A percentile compares a stretch with the other conserved stretches of the same genome.
Conservation (phyloP, 768 basidiomycete species). For the Terana coerulea region DNA sequence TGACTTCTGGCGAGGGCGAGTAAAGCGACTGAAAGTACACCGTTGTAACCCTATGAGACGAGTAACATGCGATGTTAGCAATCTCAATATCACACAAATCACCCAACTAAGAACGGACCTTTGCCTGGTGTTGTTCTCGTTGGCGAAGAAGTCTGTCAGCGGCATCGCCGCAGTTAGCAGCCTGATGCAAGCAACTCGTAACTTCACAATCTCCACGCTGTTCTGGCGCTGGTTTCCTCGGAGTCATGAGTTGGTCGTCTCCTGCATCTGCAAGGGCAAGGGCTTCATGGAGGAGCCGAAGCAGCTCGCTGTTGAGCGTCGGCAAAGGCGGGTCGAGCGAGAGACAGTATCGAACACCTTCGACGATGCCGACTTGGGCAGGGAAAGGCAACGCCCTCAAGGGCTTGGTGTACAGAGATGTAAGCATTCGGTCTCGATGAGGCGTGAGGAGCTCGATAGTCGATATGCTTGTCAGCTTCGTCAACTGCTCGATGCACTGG, state of each 20-base stretch:
- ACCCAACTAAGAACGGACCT: slow-evolving; percentile 44
- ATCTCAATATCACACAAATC: background rate
- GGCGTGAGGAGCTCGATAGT: slow-evolving; percentile 77
- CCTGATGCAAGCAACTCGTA: slow-evolving; percentile 92
- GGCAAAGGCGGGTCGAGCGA: slow-evolving; percentile 85
- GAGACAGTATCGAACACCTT: slow-evolving; percentile 92
- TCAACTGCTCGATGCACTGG: slow-evolving; percentile 72
- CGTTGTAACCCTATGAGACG: slow-evolving; percentile 87
- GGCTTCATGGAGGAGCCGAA: slow-evolving; percentile 89
- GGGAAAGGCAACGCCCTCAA: slow-evolving; percentile 90
- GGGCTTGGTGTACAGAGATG: slow-evolving; percentile 93
- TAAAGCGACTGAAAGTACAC: slow-evolving; percentile 99
- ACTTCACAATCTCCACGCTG: slow-evolving; percentile 75
- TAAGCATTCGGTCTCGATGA: slow-evolving; percentile 84
- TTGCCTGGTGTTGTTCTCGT: slow-evolving; percentile 80
- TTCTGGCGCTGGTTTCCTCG: slow-evolving; percentile 76
- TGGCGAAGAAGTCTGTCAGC: slow-evolving; percentile 87
- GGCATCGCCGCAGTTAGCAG: slow-evolving; percentile 93
- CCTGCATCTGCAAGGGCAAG: slow-evolving; percentile 95
- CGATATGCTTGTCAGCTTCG: slow-evolving; percentile 66
- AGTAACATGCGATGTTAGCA: background rate
- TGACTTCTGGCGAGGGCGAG: slow-evolving; percentile 85
- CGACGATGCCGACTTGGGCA: slow-evolving; percentile 97
- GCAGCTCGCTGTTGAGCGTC: slow-evolving; percentile 88
- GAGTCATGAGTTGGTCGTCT: slow-evolving; percentile 74